Percentiles rank a stretch among this genome's conserved stretches.
phyloP scores from a whole-genome alignment of 2,329 filamentous ascomycete species.

The Colletotrichum sp. region DNA sequence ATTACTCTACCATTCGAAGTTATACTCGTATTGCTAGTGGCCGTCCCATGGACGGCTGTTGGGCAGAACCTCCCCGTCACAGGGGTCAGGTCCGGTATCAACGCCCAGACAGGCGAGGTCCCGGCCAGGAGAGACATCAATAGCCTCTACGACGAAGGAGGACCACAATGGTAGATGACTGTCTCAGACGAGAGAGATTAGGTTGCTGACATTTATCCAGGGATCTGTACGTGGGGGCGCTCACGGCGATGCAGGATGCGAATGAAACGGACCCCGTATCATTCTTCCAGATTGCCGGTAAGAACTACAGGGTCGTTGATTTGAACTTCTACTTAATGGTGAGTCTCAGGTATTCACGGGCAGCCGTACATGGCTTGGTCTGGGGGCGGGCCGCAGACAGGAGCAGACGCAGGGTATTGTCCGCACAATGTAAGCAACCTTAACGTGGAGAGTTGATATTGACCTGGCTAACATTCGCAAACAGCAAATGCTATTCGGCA shows the following conservation, averaged over 20 bases:
- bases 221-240: slow-evolving; percentile 63
- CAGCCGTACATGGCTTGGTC: slow-evolving; percentile 61
- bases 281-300: slow-evolving; percentile 67
- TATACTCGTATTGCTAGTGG: background rate
- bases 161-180: slow-evolving; percentile 51
- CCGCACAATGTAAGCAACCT: slow-evolving; percentile 18
- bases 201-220: background rate
- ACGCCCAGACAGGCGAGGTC: slow-evolving; percentile 39
- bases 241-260: slow-evolving; percentile 58
- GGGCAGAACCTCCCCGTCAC: slow-evolving; percentile 32
- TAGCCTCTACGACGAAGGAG: slow-evolving; percentile 43
- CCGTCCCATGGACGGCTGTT: background rate
- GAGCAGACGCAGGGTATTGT: slow-evolving; percentile 16
- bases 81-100: slow-evolving; percentile 42
- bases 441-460: background rate
- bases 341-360: slow-evolving; percentile 63
- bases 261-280: slow-evolving; percentile 55
- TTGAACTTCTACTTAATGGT: background rate
- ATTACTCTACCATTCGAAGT: background rate
- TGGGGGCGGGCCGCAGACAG: slow-evolving; percentile 19
- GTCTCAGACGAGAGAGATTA: background rate
- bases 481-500: slow-evolving; percentile 33
- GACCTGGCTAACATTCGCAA: slow-evolving; percentile 44
- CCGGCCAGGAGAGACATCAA: slow-evolving; percentile 55
- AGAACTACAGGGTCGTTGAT: slow-evolving; percentile 11